Percentiles rank a stretch among this genome's conserved stretches.
phyloP scores from a whole-genome alignment of 441 rosid genomes.

The Rhodomyrtus psidioides region DNA sequence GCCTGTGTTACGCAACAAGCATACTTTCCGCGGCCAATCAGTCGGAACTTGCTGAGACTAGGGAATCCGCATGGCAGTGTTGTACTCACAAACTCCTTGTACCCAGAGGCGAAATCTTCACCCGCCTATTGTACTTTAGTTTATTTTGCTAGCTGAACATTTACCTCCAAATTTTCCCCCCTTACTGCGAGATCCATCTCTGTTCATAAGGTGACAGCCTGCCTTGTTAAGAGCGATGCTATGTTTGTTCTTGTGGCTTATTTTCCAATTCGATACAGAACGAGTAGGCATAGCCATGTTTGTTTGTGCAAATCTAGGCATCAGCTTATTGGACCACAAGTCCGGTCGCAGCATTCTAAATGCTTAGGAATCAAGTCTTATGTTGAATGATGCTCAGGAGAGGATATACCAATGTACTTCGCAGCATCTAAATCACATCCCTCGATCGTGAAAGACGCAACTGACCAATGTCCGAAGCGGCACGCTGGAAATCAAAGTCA shows the following conservation, averaged over 20 bases:
- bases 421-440: too few relatives aligned
- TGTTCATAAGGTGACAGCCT: not conserved
- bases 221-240: not conserved
- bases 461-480: too few relatives aligned
- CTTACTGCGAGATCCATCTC: not conserved
- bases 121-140: not conserved
- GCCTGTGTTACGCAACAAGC: not conserved
- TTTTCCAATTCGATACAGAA: not conserved
- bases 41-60: not conserved
- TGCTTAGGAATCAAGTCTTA: too few relatives aligned
- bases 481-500: not conserved
- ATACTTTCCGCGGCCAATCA: not conserved
- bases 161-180: not conserved
- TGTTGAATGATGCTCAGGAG: too few relatives aligned
- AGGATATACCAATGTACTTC: too few relatives aligned
- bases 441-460: too few relatives aligned
- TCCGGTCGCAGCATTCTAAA: too few relatives aligned
- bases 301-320: not conserved
- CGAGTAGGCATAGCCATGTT: not conserved
- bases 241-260: not conserved
- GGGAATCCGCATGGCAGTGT: not conserved
- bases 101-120: not conserved
- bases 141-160: not conserved
- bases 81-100: not conserved
- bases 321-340: not conserved